phyloP scores from a whole-genome alignment of 192 early-diverging fungal species.

The Coemansia sp. region DNA sequence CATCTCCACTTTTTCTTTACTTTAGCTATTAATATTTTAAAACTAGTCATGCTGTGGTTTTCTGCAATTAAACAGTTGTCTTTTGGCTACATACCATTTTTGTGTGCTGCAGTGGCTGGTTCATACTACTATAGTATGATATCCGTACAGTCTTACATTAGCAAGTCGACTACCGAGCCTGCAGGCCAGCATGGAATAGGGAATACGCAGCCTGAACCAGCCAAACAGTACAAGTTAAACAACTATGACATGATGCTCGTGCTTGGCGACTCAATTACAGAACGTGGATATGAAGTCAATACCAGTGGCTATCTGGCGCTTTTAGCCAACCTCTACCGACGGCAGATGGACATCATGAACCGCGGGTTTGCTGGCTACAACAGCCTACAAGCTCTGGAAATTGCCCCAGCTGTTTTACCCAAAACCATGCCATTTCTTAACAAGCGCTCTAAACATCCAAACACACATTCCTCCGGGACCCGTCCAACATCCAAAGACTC shows the following conservation, averaged over 20 bases:
- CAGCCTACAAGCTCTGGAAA: background rate
- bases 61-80: background rate
- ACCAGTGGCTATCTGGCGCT: slow-evolving; percentile 54
- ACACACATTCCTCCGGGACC: background rate
- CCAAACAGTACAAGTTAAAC: background rate
- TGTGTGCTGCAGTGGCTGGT: background rate
- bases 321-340: slow-evolving; percentile 58
- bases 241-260: slow-evolving; percentile 24
- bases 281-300: slow-evolving; percentile 17
- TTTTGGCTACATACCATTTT: background rate
- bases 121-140: background rate
- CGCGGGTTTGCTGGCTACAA: slow-evolving; percentile 65
- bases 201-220: no score
- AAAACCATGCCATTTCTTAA: background rate
- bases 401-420: background rate
- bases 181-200: no score
- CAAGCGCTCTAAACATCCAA: background rate
- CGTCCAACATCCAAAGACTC: background rate
- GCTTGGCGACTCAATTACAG: slow-evolving; percentile 44
- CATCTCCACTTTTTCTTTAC: no score
- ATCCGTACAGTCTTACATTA: background rate
- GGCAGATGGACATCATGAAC: slow-evolving; percentile 73
- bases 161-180: background rate
- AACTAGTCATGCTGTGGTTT: background rate
- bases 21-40: background rate